Evolutionary conservation across 345 rosid species (phyloP), one percentile per base, ranked within the genome.

Genomic region (Hypericum perforatum): DNA sequence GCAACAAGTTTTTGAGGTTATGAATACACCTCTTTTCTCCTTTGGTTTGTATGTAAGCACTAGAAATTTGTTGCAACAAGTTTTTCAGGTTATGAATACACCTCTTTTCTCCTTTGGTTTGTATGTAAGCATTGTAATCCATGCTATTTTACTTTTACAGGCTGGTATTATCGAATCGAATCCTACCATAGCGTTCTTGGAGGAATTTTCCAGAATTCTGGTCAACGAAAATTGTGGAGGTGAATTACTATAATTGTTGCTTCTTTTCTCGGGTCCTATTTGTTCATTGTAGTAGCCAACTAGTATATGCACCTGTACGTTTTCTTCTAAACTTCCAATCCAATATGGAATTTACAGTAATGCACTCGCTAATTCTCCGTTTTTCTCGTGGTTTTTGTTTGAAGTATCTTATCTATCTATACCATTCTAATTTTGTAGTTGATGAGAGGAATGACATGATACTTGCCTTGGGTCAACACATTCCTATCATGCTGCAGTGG

Each of bases 1-100:
- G n/a, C n/a, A n/a, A n/a, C n/a, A n/a, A n/a, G n/a, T n/a, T n/a
- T n/a, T n/a, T n/a, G 92, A 91, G 96, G 98, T 91, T 56, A n/a
- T n/a, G n/a, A n/a, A n/a, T n/a, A n/a, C n/a, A n/a, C n/a, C n/a
- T n/a, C n/a, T n/a, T n/a, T n/a, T n/a, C n/a, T n/a, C n/a, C n/a
- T n/a, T n/a, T n/a, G n/a, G n/a, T n/a, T n/a, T n/a, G n/a, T n/a
- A n/a, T n/a, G n/a, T n/a, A n/a, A n/a, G 88, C 52, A 70, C 78
- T 60, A 95, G 98, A 54, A 92, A 88, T 70, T 70, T 92, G 89
- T 75, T 85, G 64, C 96, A 88, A 73, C 95, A 92, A 75, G 62
- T 88, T 70, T 92, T 85, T 76, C 95, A 91, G 96, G 98, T 91
- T 56, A n/a, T n/a, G n/a, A n/a, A n/a, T n/a, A n/a, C n/a, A n/a